These are phyloP conservation scores for Boletus reticulatus DNA, from an alignment of 768 basidiomycete genomes.

Conservation along the genomic window DNA sequence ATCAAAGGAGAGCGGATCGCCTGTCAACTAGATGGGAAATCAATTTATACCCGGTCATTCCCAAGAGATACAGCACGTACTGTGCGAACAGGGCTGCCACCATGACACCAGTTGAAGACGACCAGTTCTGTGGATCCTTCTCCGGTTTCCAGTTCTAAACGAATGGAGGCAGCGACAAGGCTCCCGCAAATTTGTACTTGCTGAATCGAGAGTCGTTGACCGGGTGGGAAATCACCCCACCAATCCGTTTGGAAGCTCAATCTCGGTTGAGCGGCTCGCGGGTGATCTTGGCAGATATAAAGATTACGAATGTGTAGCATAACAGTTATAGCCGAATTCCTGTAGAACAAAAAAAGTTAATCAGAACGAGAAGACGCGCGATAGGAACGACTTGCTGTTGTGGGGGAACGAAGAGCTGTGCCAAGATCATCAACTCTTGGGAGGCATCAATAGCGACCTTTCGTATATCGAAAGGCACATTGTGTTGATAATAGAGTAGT, in stretches of 20 bases:
- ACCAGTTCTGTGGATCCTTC: slow-evolving; percentile 32
- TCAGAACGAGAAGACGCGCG: background rate
- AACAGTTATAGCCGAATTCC: slow-evolving; percentile 25
- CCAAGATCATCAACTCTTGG: slow-evolving; percentile 31
- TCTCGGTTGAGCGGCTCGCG: slow-evolving; percentile 34
- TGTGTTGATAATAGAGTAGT: slow-evolving; percentile 31
- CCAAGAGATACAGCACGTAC: slow-evolving; percentile 11
- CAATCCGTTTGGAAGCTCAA: slow-evolving; percentile 33
- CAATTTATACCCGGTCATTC: background rate
- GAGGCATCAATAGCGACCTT: slow-evolving; percentile 31
- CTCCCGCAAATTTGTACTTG: slow-evolving; percentile 29
- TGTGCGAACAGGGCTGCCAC: slow-evolving; percentile 27
- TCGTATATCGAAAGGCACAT: slow-evolving; percentile 33
- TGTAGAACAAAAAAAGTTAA: slow-evolving; percentile 5
- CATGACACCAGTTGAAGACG: slow-evolving; percentile 30
- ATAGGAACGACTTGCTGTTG: slow-evolving; percentile 19
- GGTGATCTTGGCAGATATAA: slow-evolving; percentile 55
- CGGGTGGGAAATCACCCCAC: slow-evolving; percentile 33
- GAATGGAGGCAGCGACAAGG: slow-evolving; percentile 24
- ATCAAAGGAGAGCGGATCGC: slow-evolving; percentile 33
- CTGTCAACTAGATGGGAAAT: slow-evolving; percentile 19
- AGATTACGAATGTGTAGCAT: slow-evolving; percentile 52
- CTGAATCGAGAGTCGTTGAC: slow-evolving; percentile 31
- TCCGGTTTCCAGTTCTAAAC: slow-evolving; percentile 31
- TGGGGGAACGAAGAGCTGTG: slow-evolving; percentile 30